Conservation (phyloP, 345 rosid genomes). For the Camelina sativa region DNA sequence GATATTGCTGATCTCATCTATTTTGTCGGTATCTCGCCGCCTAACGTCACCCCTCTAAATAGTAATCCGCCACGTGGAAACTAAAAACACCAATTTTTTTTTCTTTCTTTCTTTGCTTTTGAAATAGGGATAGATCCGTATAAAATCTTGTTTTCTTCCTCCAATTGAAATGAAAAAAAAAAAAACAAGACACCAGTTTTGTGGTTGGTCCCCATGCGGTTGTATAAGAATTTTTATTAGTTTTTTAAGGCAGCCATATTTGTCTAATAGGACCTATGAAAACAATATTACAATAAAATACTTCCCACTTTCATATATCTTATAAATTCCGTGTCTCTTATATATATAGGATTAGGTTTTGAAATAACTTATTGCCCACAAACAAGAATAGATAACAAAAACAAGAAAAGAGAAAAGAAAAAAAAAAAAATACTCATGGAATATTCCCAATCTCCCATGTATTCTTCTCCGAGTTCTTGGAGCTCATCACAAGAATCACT, state of each 20-base stretch:
- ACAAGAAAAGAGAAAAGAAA: not conserved
- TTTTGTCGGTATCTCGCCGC: conserved; percentile 39
- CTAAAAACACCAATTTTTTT: conserved; percentile 35
- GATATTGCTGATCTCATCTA: conserved; percentile 23
- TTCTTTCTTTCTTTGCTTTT: conserved; percentile 29
- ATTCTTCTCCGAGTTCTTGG: conserved; percentile 45
- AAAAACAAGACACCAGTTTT: not conserved
- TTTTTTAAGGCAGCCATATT: conserved; percentile 45
- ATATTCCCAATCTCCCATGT: conserved; percentile 43
- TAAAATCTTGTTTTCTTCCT: conserved; percentile 27
- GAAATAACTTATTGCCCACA: conserved; percentile 28
- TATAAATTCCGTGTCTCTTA: conserved; percentile 25
- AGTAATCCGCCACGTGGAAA: conserved; percentile 35
- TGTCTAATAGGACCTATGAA: conserved; percentile 33
- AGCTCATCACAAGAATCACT: conserved; percentile 51
- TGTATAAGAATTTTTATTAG: conserved; percentile 12
- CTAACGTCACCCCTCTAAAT: conserved; percentile 41
- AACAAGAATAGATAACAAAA: conserved; percentile 20
- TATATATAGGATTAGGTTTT: conserved; percentile 42
- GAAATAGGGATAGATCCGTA: conserved; percentile 29
- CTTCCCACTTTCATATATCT: conserved; percentile 36
- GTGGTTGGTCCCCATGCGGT: conserved; percentile 36
- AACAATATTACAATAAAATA: conserved; percentile 30
- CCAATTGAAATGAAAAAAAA: not conserved
- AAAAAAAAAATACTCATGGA: conserved; percentile 23